Evolutionary conservation across 2,329 filamentous ascomycete genomes (phyloP).

Genomic region (Aspergillus thermomutatus): DNA sequence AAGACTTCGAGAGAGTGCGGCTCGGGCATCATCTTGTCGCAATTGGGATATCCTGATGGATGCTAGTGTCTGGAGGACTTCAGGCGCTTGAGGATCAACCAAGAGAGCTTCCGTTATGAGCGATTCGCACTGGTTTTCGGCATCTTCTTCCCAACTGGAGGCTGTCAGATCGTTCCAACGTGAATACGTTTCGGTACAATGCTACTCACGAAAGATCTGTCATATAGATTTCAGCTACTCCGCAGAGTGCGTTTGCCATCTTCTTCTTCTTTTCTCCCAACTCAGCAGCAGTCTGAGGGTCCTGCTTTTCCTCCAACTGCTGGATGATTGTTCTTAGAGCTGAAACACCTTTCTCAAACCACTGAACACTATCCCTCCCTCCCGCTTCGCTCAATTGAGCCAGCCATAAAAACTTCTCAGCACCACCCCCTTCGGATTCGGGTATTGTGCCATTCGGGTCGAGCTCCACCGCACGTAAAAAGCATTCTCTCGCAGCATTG

Average conservation of each 20-base stretch:
- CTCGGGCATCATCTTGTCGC: conserved; percentile 72
- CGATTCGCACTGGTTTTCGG: conserved; percentile 80
- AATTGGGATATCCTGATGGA: conserved; percentile 89
- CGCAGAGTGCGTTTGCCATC: conserved; percentile 87
- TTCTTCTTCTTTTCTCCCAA: conserved; percentile 73
- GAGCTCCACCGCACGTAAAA: conserved; percentile 68
- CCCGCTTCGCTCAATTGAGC: conserved; percentile 76
- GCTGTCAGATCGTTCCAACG: conserved; percentile 10
- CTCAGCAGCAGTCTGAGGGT: conserved; percentile 36
- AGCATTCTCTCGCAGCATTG: conserved; percentile 68
- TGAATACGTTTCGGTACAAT: background rate
- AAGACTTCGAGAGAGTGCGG: conserved; percentile 75
- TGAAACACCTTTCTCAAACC: conserved; percentile 64
- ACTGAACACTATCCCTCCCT: conserved; percentile 57
- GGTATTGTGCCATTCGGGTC: conserved; percentile 71
- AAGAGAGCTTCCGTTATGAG: conserved; percentile 88
- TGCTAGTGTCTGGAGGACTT: conserved; percentile 93
- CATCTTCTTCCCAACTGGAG: conserved; percentile 72
- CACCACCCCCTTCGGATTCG: conserved; percentile 72
- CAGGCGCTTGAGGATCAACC: conserved; percentile 74
- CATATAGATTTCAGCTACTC: conserved; percentile 97
- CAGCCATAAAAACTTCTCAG: conserved; percentile 92
- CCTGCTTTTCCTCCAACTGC: conserved; percentile 52
- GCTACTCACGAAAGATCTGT: conserved; percentile 77
- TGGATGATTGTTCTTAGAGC: conserved; percentile 71